Evolutionary conservation across 2,329 filamentous ascomycete genomes (phyloP).

Genomic region (Botrytis sinoallii): DNA sequence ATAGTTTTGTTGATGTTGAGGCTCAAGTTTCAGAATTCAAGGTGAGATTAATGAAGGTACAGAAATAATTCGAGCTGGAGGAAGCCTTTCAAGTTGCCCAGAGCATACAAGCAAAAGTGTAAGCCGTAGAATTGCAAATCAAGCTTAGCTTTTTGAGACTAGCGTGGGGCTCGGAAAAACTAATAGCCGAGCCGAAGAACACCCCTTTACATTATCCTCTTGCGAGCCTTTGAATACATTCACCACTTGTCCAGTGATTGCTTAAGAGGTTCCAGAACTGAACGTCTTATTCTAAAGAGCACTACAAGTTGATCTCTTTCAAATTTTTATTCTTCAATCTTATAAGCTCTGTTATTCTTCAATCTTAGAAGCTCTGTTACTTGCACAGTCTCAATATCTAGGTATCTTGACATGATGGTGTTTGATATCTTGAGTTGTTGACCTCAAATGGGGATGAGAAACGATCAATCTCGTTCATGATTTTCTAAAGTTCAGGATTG

Average conservation of each 20-base stretch:
- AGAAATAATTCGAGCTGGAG: slow-evolving; percentile 10
- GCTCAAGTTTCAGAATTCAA: slow-evolving; percentile 9
- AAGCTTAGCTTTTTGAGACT: slow-evolving; percentile 13
- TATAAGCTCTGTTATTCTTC: background rate
- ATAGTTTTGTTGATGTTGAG: background rate
- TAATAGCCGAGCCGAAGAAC: background rate
- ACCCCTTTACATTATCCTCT: background rate
- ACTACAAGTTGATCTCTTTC: background rate
- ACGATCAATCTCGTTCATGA: background rate
- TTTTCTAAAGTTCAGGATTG: background rate
- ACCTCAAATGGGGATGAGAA: background rate
- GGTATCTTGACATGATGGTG: background rate
- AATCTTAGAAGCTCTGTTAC: background rate
- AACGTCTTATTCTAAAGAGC: background rate
- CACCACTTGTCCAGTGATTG: background rate
- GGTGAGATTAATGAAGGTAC: slow-evolving; percentile 14
- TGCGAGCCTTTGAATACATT: background rate
- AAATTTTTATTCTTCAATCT: background rate
- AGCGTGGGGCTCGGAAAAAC: background rate
- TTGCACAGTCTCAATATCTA: background rate
- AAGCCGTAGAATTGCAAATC: background rate
- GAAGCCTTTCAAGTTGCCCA: slow-evolving; percentile 11
- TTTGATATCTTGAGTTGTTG: background rate
- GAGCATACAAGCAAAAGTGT: slow-evolving; percentile 14
- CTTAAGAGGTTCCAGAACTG: background rate